Base-by-base conservation (phyloP, 2,329 filamentous ascomycete species). In the Biscogniauxia mediterranea region DNA sequence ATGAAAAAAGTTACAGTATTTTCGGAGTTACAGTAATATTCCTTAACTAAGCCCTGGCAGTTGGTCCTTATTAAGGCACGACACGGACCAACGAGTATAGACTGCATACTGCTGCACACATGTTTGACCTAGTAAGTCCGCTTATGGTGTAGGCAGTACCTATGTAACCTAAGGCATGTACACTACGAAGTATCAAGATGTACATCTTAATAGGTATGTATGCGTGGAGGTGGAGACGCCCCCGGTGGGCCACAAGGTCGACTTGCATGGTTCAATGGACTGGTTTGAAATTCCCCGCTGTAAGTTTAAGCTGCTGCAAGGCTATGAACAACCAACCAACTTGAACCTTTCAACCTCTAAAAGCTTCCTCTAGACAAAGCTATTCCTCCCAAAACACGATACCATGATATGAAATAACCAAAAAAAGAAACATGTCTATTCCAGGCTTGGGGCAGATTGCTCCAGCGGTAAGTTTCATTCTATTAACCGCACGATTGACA, bases 401-500 rank as follows among this genome's bases (percentile, higher is more conserved):
- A 17, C 57, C 32, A 59, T 60, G 58, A 64, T 51, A 61, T 69
- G 65, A 67, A 58, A 58, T 55, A 54, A 72, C 7, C 2, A 32
- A 32, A 9, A 32, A 32, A 13, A 13, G 28, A 32, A 61, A 50
- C n/a, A 91, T 91, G 89, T 91, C 89, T 69, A 89, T 92, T 73
- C 89, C 89, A 68, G 89, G 89, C 70, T 78, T 92, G 75, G 89
- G 89, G 69, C 86, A 91, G 72, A 85, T 88, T 58, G 84, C 85
- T 63, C 80, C 83, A 63, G 79, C 85, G 70, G 86, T 87, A 76
- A 77, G 78, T 55, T 54, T 5, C 77, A 61, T 21, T 56, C 20
- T 21, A 20, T n/a, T 17, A 15, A 28, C 49, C 4, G 21, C n/a
- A n/a, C 25, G 5, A 0, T 23, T 42, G 23, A 23, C 23, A 2